Evolutionary conservation across 257 asterid genomes (phyloP), one percentile per base, ranked within the genome.

Genomic region (Salvia miltiorrhiza): DNA sequence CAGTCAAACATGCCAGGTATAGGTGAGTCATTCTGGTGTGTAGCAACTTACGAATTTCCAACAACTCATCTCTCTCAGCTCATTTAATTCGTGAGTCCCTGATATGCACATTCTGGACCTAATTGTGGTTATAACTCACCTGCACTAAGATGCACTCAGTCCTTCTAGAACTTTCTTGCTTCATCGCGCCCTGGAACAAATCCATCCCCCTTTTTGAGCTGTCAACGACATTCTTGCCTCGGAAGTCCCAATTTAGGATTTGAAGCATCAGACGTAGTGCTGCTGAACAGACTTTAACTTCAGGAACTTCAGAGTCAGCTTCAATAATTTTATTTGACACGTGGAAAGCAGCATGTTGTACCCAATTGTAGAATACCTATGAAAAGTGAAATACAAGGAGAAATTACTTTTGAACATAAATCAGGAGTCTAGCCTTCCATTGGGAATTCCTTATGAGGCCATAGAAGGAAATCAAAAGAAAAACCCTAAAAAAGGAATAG

Each of bases 241-340:
- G 87, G 72, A 93, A 90, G 72, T 93, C 99, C 99, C 99, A 93
- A 65, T 82, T 93, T 75, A 93, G 81, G 72, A 93, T 82, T 83
- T 93, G 99, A 80, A 87, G 90, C 96, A 93, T 88, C 76, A 93
- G 70, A 60, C 86, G 86, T 65, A 93, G 58, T 41, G 97, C 88
- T 52, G 85, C 84, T 56, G 90, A 76, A 77, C 96, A 93, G 70
- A 87, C 91, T 80, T 85, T 90, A 65, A 73, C 93, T 84, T 90
- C 96, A 49, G 96, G 97, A 69, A 87, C 79, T 70, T 86, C 86
- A 9, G 93, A 80, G 59, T 78, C 78, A 17, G 93, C 82, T 76
- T 73, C 89, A 65, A 83, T 63, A 78, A 93, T 87, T 77, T 73
- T 86, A 76, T 79, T 75, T 59, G 96, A 83, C 82, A 81, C 84